Conservation (phyloP, 345 rosid species). For the Rhodamnia argentea region DNA sequence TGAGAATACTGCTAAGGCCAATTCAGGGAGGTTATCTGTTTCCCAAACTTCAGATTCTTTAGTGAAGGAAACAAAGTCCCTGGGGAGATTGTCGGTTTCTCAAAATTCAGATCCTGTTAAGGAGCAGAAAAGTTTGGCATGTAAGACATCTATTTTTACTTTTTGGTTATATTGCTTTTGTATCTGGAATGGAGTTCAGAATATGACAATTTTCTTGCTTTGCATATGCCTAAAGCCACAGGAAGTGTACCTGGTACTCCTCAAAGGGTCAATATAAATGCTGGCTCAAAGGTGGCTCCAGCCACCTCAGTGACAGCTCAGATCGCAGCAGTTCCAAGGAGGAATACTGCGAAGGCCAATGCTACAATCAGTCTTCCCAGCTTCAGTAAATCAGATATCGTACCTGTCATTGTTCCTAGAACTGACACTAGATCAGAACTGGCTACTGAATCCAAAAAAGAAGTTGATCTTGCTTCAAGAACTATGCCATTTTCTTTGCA, state of each 20-base stretch:
- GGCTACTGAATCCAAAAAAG: slow-evolving; percentile 64
- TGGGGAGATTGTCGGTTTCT: slow-evolving; percentile 78
- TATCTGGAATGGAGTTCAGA: background rate
- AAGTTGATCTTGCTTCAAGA: slow-evolving; percentile 65
- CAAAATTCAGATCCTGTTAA: slow-evolving; percentile 71
- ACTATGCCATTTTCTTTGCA: slow-evolving; percentile 98
- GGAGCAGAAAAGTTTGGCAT: slow-evolving; percentile 48
- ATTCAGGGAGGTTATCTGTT: slow-evolving; percentile 8
- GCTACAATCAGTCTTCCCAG: slow-evolving; percentile 30
- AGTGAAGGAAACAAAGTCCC: slow-evolving; percentile 65
- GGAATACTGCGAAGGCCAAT: slow-evolving; percentile 37
- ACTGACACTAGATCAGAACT: slow-evolving; percentile 49
- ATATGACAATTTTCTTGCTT: slow-evolving; percentile 1
- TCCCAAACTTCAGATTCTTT: slow-evolving; percentile 24
- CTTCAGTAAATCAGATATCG: slow-evolving; percentile 52
- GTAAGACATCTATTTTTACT: slow-evolving; percentile 22
- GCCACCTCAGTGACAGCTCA: slow-evolving; percentile 29
- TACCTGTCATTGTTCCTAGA: slow-evolving; percentile 85
- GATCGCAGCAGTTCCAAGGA: slow-evolving; percentile 43
- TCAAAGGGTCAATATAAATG: slow-evolving; percentile 46
- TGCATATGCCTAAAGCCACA: slow-evolving; percentile 43
- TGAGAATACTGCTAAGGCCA: slow-evolving; percentile 35
- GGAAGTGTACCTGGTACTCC: slow-evolving; percentile 80
- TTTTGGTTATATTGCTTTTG: background rate
- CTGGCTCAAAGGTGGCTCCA: slow-evolving; percentile 30